phyloP scores from a whole-genome alignment of 768 basidiomycete species.

The Lentinus brumalis region DNA sequence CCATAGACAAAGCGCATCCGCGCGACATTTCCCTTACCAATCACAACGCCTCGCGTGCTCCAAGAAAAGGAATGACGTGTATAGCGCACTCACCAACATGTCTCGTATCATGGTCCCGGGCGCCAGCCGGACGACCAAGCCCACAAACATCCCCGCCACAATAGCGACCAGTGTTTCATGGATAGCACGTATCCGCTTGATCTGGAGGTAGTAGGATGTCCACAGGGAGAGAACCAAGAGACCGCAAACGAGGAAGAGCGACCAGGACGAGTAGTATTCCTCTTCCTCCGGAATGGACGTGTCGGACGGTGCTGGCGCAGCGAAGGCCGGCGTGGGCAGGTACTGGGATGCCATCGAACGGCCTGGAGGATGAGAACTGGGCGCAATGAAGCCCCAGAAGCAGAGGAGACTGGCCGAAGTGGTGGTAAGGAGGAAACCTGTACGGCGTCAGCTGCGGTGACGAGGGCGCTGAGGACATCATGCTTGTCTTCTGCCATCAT shows the following conservation, averaged over 20 bases:
- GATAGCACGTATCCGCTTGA: slow-evolving; percentile 91
- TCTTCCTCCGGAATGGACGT: slow-evolving; percentile 61
- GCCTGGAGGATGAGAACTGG: slow-evolving; percentile 1
- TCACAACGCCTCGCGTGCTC: too few species aligned
- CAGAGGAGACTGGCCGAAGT: neutral
- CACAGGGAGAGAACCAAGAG: slow-evolving; percentile 92
- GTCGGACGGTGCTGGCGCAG: slow-evolving; percentile 16
- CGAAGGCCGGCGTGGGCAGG: slow-evolving; percentile 14
- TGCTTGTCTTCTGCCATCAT: neutral
- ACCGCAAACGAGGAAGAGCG: slow-evolving; percentile 88
- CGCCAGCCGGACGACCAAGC: slow-evolving; percentile 83
- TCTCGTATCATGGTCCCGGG: slow-evolving; percentile 95
- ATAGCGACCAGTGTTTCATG: slow-evolving; percentile 97
- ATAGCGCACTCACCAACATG: slow-evolving; percentile 79
- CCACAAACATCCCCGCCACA: slow-evolving; percentile 95
- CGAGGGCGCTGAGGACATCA: neutral
- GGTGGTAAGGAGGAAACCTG: slow-evolving; percentile 11
- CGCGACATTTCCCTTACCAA: neutral
- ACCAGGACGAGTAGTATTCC: slow-evolving; percentile 92
- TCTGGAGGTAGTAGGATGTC: slow-evolving; percentile 98
- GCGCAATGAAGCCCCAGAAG: slow-evolving; percentile 18
- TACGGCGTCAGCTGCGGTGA: slow-evolving; percentile 9
- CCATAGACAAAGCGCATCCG: neutral
- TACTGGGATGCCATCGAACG: slow-evolving; percentile 15
- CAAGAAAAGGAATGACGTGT: too few species aligned